Percentiles rank a stretch among this genome's conserved stretches.
phyloP scores from a whole-genome alignment of 345 rosid genomes.

The Salix dunnii region DNA sequence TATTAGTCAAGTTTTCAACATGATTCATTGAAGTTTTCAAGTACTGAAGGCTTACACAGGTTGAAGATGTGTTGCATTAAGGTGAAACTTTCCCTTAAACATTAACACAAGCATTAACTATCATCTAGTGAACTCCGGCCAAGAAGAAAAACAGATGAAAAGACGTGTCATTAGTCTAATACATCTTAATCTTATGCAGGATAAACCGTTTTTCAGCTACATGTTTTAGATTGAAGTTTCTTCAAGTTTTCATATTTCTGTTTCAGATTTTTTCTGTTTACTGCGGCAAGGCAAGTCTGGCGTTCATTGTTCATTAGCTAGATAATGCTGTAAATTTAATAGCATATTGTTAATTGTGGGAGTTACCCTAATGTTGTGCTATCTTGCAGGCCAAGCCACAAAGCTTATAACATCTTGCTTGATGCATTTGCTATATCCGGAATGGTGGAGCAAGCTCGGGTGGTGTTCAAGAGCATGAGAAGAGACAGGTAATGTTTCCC shows the following conservation, averaged over 20 bases:
- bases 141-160: no score
- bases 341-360: neutral
- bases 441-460: constrained; percentile 92
- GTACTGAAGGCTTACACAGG: neutral
- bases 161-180: no score
- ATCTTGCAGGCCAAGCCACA: constrained; percentile 71
- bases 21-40: neutral
- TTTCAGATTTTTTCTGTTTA: neutral
- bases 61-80: neutral
- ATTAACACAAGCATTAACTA: neutral
- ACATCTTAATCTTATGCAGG: no score
- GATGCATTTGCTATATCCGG: constrained; percentile 94
- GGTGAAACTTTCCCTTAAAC: constrained; percentile 1
- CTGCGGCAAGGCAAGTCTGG: neutral
- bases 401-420: constrained; percentile 91
- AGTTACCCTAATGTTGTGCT: neutral
- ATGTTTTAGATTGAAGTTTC: neutral
- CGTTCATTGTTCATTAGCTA: neutral
- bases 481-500: constrained; percentile 63
- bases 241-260: neutral
- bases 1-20: constrained; percentile 1
- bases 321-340: neutral
- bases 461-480: constrained; percentile 89
- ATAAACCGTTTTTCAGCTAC: neutral
- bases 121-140: neutral